Evolutionary conservation across 2,329 filamentous ascomycete species (phyloP), one percentile per base, ranked within the genome.

Genomic region (Penicillium palitans): DNA sequence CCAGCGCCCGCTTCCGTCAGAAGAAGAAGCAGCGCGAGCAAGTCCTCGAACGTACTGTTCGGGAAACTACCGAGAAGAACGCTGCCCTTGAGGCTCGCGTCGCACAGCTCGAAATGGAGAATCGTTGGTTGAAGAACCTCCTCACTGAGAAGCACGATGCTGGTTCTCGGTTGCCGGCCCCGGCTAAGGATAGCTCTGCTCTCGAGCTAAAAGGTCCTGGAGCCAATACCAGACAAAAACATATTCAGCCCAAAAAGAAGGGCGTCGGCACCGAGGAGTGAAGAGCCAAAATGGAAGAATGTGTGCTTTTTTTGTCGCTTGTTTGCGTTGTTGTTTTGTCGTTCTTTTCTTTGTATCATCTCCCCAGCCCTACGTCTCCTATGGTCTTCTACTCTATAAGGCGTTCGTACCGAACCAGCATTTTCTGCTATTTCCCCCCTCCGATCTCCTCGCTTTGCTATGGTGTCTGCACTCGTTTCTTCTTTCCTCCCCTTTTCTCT

Each of bases 21-120:
- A 96, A 96, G 86, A 96, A 96, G 88, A 96, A 96, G 85, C 90
- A 95, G 78, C 88, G 91, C 51, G 91, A 96, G 80, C 90, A 93
- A 75, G 89, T 90, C 9, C 85, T 96, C 52, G 90, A 93, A 76
- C 87, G 86, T 70, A 88, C 86, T 4, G 88, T 91, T 68, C 91
- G 92, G 76, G 91, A 96, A 66, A 90, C 93, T 78, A 85, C 85
- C 29, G 90, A 95, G 46, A 92, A 92, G 78, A 89, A 93, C 52
- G 81, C 84, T 19, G 80, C 81, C 19, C 82, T 96, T 7, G 90
- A 96, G 76, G 83, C 83, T 68, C 86, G 86, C 58, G 88, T 95
- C 55, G 83, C 84, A 58, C 87, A 91, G 69, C 83, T 93, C n/a
- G 88, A 91, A 78, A 89, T 88, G 67, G 89, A 92, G 78, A 92